Conservation (phyloP, 2,329 filamentous ascomycete species). For the Colletotrichum kahawae region DNA sequence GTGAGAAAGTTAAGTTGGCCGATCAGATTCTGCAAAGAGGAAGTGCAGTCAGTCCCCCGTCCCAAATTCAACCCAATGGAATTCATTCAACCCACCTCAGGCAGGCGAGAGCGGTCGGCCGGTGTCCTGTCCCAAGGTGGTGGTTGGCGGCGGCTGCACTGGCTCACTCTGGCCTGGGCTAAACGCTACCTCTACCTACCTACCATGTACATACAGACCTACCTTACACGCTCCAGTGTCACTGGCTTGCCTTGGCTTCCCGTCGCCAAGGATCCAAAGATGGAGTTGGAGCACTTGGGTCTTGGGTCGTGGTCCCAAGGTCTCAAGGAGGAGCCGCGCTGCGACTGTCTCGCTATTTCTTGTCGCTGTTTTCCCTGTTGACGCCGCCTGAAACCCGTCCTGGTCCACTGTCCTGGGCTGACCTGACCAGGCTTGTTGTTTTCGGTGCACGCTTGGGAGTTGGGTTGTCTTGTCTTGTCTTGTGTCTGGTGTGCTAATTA, state of each 20-base stretch:
- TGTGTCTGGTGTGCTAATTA: not conserved
- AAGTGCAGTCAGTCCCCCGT: not conserved
- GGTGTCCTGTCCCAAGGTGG: constrained; percentile 3
- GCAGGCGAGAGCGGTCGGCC: not conserved
- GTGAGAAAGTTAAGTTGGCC: constrained; percentile 14
- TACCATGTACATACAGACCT: not conserved
- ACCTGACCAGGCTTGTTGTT: not conserved
- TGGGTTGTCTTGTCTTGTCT: not conserved
- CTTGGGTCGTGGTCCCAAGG: not conserved
- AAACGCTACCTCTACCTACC: not conserved
- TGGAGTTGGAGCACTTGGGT: constrained; percentile 1
- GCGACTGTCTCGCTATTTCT: not conserved
- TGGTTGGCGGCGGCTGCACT: constrained; percentile 9
- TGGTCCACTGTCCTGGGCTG: constrained; percentile 15
- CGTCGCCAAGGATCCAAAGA: constrained; percentile 19
- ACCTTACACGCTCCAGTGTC: not conserved
- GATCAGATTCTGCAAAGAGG: constrained; percentile 16
- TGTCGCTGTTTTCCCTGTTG: constrained; percentile 12
- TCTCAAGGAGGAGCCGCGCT: constrained; percentile 12
- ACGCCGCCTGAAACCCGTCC: constrained; percentile 17
- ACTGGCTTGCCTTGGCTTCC: not conserved
- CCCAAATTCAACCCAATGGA: constrained; percentile 1
- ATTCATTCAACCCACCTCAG: not conserved
- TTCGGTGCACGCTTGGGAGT: not conserved
- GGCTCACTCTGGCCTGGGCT: not conserved